Evolutionary conservation across 169 alveolate species (phyloP), one percentile per base, ranked within the genome.

Genomic region (Babesia ovis): DNA sequence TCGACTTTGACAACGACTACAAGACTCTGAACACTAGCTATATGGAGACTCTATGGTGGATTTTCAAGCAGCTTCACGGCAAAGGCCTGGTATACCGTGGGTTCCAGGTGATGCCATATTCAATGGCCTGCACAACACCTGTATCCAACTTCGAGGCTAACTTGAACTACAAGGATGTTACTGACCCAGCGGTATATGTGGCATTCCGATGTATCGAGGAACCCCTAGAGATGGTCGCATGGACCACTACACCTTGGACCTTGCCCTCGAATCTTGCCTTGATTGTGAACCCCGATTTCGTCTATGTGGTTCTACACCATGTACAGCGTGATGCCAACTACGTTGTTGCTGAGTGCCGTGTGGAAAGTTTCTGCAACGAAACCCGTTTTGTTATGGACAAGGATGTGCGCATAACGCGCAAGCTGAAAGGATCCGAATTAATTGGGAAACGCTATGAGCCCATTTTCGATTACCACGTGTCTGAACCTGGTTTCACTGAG

Each of bases 201-300:
- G 92, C 99, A 27, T 98, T 98, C 92, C 54, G 35, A 35, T 81
- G 66, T 22, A n/a, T 76, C 34, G 86, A 81, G 22, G 89, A 81
- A 23, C 83, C 84, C 22, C 76, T 91, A 0, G 87, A 85, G 48
- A 83, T 94, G 42, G 84, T 97, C 2, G 99, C 98, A 39, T 98
- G 99, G 99, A 98, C 99, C 41, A 98, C 99, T 16, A 98, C 99
- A 0, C 99, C 99, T 4, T 98, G 99, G 99, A 98, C 99, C 0
- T 93, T 98, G n/a, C 99, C 99, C 0, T 88, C 98, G 31, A 98
- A 98, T 85, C 79, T 96, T 56, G 98, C 98, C 53, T 84, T 96
- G 32, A 96, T 98, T 43, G 97, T 95, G 32, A 91, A 97, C 89
- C 98, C 97, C 27, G 92, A 89, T 31, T 89, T 95, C 45, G 93